Evolutionary conservation across 2,329 filamentous ascomycete genomes (phyloP).

Genomic region (Claviceps monticola): DNA sequence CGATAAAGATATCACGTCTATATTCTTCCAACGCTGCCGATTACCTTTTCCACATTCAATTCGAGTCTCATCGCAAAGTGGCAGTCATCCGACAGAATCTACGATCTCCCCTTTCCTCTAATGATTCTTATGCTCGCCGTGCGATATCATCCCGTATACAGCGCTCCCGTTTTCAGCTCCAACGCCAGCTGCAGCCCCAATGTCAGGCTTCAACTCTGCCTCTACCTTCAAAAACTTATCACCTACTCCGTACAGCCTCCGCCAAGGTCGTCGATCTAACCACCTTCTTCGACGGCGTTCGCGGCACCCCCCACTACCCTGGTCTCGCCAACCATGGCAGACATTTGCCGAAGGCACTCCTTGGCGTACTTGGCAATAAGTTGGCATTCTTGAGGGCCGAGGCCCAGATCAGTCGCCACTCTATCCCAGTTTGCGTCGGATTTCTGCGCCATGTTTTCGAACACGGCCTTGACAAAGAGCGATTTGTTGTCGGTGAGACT

Average conservation of each 20-base stretch:
- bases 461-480: slow-evolving; percentile 26
- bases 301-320: slow-evolving; percentile 9
- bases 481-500: slow-evolving; percentile 22
- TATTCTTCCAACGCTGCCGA: too few species aligned
- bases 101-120: too few species aligned
- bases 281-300: slow-evolving; percentile 17
- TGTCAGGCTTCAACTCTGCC: neutral
- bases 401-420: slow-evolving; percentile 21
- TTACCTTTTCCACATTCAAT: too few species aligned
- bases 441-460: slow-evolving; percentile 27
- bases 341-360: slow-evolving; percentile 27
- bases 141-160: too few species aligned
- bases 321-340: slow-evolving; percentile 25
- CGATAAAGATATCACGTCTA: too few species aligned
- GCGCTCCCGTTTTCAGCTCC: too few species aligned
- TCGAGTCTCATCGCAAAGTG: too few species aligned
- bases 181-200: too few species aligned
- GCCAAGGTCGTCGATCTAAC: slow-evolving; percentile 9
- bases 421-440: slow-evolving; percentile 27
- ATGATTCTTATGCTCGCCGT: too few species aligned
- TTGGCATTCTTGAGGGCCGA: slow-evolving; percentile 24
- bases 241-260: slow-evolving; percentile 6
- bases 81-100: too few species aligned
- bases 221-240: slow-evolving; percentile 6
- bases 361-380: slow-evolving; percentile 21